These are phyloP conservation scores for Pythium brachiatum DNA, from an alignment of 352 stramenopile genomes.

Conservation along the genomic window DNA sequence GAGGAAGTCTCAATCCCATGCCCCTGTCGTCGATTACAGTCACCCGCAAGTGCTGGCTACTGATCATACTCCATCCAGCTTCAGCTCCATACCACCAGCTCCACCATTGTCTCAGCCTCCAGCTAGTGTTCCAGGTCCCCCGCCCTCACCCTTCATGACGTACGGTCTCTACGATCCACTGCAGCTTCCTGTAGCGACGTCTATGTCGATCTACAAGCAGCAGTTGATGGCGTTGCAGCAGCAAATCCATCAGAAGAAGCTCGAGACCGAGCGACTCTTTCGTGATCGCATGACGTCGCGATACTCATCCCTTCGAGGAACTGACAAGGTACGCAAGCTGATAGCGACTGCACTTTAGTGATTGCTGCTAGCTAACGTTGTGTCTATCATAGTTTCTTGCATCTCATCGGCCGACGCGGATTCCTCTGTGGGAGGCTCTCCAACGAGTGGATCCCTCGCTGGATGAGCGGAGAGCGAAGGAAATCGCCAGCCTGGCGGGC, in stretches of 20 bases:
- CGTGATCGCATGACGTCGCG: slow-evolving; percentile 54
- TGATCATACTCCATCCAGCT: not conserved
- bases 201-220: slow-evolving; percentile 67
- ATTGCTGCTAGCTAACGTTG: not conserved
- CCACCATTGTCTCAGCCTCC: not conserved
- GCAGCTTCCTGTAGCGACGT: slow-evolving; percentile 28
- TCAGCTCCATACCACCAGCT: not conserved
- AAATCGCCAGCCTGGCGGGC: slow-evolving; percentile 26
- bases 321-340: slow-evolving; percentile 41
- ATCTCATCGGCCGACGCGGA: slow-evolving; percentile 38
- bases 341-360: not conserved
- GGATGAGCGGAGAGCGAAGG: slow-evolving; percentile 44
- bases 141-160: slow-evolving; percentile 6
- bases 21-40: not conserved
- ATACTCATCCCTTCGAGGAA: slow-evolving; percentile 53
- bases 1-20: not conserved
- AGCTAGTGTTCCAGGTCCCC: not conserved
- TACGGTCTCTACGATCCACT: slow-evolving; percentile 42
- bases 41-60: not conserved
- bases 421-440: slow-evolving; percentile 67
- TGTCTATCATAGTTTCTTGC: slow-evolving; percentile 38
- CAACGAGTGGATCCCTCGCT: slow-evolving; percentile 66
- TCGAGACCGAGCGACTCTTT: slow-evolving; percentile 60
- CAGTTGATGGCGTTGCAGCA: slow-evolving; percentile 56
- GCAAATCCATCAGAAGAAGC: slow-evolving; percentile 67